A percentile compares a stretch with the other conserved stretches of the same genome.
These are phyloP conservation scores for Diplodia sapinea DNA, from an alignment of 2,329 filamentous ascomycete species.

Conservation along the genomic window DNA sequence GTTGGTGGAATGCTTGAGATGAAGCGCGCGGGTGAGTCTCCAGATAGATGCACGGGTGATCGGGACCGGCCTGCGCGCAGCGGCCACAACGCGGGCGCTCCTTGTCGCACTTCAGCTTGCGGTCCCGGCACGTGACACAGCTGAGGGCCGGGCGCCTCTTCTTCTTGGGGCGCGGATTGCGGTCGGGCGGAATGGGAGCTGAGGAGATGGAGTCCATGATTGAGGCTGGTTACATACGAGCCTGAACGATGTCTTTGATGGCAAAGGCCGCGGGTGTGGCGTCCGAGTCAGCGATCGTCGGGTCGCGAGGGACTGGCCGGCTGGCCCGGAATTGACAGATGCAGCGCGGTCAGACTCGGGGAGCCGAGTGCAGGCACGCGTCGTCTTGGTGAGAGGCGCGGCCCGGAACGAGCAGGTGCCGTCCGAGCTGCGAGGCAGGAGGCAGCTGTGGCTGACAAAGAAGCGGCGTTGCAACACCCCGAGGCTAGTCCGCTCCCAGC, in stretches of 20 bases:
- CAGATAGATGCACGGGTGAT: slow-evolving; percentile 14
- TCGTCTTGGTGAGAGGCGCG: neutral
- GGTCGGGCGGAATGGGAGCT: slow-evolving; percentile 12
- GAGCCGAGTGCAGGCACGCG: no score
- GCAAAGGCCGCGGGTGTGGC: neutral
- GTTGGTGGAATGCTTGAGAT: neutral
- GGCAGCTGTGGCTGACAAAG: neutral
- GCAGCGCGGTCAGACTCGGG: no score
- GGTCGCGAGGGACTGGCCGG: neutral
- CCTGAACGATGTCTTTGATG: neutral
- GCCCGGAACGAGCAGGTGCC: neutral
- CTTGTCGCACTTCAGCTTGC: slow-evolving; percentile 24
- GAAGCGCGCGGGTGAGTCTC: neutral
- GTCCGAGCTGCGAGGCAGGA: no score
- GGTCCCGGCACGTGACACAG: slow-evolving; percentile 23
- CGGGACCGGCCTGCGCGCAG: slow-evolving; percentile 19
- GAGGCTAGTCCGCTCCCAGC: neutral
- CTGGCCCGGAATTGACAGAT: neutral
- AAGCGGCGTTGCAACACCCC: neutral
- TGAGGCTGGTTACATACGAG: neutral
- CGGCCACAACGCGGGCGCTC: slow-evolving; percentile 19
- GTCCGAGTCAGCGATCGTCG: neutral
- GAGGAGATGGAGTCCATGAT: slow-evolving; percentile 1
- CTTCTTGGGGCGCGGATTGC: slow-evolving; percentile 22
- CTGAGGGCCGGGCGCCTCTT: slow-evolving; percentile 14